phyloP scores from a whole-genome alignment of 2,329 filamentous ascomycete species.

The Nannizzia gypsea region DNA sequence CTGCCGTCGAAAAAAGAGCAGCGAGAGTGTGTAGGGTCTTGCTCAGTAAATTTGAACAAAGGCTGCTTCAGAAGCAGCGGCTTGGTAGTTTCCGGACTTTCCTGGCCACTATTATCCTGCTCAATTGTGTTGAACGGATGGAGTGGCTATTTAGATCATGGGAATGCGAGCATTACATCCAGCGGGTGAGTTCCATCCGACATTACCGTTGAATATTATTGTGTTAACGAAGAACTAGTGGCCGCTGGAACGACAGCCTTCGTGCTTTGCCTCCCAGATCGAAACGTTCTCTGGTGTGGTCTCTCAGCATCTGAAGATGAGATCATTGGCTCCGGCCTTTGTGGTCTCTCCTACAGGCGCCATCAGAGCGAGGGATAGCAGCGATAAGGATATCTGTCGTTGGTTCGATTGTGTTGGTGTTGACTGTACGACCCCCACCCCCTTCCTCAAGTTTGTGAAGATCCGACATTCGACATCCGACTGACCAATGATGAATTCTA shows the following conservation, averaged over 20 bases:
- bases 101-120: constrained; percentile 45
- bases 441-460: background rate
- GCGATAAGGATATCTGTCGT: constrained; percentile 27
- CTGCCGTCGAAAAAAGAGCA: constrained; percentile 45
- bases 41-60: constrained; percentile 49
- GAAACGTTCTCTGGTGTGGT: constrained; percentile 48
- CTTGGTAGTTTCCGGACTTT: constrained; percentile 48
- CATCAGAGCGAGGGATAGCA: constrained; percentile 28
- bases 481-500: constrained; percentile 12
- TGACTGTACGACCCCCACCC: constrained; percentile 29
- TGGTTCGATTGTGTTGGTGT: constrained; percentile 35
- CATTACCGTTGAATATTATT: background rate
- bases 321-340: constrained; percentile 35
- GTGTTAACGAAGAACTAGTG: constrained; percentile 26
- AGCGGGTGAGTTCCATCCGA: constrained; percentile 21
- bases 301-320: constrained; percentile 48
- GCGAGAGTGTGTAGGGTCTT: constrained; percentile 41
- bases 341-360: constrained; percentile 26
- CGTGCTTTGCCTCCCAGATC: constrained; percentile 43
- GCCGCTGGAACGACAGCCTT: constrained; percentile 44
- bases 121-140: constrained; percentile 49
- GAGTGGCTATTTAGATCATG: constrained; percentile 46
- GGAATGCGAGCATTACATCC: constrained; percentile 33
- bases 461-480: too few species aligned
- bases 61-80: constrained; percentile 47